Evolutionary conservation across 2,329 filamentous ascomycete genomes (phyloP), one percentile per base, ranked within the genome.

Genomic region (Ophiostoma himal-ulmi): DNA sequence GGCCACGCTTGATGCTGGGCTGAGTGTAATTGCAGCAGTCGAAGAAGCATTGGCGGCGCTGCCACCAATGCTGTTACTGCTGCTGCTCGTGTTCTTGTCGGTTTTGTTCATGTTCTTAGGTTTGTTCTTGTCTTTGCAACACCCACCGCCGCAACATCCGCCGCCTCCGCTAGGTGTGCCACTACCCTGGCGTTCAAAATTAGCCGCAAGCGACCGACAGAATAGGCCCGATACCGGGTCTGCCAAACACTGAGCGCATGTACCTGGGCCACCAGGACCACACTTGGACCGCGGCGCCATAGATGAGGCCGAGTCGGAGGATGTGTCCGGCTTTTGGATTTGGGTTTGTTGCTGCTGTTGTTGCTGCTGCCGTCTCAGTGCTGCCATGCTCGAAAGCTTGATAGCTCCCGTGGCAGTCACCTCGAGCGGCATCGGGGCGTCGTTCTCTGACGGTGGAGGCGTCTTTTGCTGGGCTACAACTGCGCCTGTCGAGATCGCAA

Each of bases 191-290:
- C 82, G 82, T 71, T 83, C 81, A 72, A 87, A 81, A 74, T 82
- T 89, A 72, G 91, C 91, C 34, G 91, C 91, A 69, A 94, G 86
- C 13, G 91, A 90, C 73, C 92, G 90, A 79, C 92, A 95, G 82
- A 95, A 95, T 52, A 94, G 86, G 1, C 91, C 92, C 3, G 91
- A 92, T 77, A 90, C 89, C 22, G 92, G 91, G 77, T 94, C 91
- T 1, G 87, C 83, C 71, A 90, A 84, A 77, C 92, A 95, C 80
- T 94, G 91, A 4, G 89, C 86, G 77, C 92, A 95, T 20, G 89
- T 91, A 11, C 92, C 92, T 0, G 92, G 92, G 0, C 91, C 91
- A 69, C 89, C 89, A 52, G 86, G 83, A 36, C 90, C 86, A 71
- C 86, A 89, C 44, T 83, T 81, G 10, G 75, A 74, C 37, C 79